Conservation (phyloP, 306 rosid genomes). For the Bauhinia variegata region DNA sequence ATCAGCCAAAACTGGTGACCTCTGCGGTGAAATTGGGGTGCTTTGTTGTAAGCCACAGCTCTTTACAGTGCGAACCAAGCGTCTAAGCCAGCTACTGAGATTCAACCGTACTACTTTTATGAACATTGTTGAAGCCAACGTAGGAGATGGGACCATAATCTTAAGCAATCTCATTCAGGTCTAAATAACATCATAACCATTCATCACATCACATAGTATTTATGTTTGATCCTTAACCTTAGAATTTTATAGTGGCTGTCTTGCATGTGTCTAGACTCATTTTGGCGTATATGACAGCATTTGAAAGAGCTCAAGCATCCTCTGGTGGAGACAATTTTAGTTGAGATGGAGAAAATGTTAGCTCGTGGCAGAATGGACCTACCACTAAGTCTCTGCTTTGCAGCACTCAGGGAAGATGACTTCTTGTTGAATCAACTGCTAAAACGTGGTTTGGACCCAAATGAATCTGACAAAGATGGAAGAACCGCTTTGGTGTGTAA, state of each 20-base stretch:
- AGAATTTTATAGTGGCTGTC: too few relatives aligned
- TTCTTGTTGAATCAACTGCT: slow-evolving; percentile 53
- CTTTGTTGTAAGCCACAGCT: slow-evolving; percentile 89
- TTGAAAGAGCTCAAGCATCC: slow-evolving; percentile 53
- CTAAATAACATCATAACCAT: slow-evolving; percentile 22
- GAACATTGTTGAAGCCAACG: slow-evolving; percentile 78
- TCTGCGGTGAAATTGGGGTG: slow-evolving; percentile 89
- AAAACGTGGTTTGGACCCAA: slow-evolving; percentile 58
- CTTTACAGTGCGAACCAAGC: slow-evolving; percentile 83
- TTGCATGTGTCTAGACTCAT: too few relatives aligned
- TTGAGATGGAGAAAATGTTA: slow-evolving; percentile 68
- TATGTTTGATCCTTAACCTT: too few relatives aligned
- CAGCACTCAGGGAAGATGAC: slow-evolving; percentile 63
- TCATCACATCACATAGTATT: too few relatives aligned
- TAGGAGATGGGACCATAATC: slow-evolving; percentile 88
- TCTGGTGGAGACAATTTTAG: slow-evolving; percentile 57
- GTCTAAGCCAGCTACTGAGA: slow-evolving; percentile 82
- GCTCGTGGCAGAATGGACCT: slow-evolving; percentile 68
- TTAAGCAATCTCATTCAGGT: slow-evolving; percentile 97
- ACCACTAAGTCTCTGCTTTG: slow-evolving; percentile 66
- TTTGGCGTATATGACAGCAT: slow-evolving; percentile 41
- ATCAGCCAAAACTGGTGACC: slow-evolving; percentile 75
- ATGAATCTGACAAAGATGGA: slow-evolving; percentile 60
- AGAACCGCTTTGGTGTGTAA: slow-evolving; percentile 59
- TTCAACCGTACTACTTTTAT: slow-evolving; percentile 76